Percentiles rank a stretch among this genome's conserved stretches.
Evolutionary conservation across 495 filamentous ascomycete genomes (phyloP).

Genomic region (Aspergillus carlsbadensis): DNA sequence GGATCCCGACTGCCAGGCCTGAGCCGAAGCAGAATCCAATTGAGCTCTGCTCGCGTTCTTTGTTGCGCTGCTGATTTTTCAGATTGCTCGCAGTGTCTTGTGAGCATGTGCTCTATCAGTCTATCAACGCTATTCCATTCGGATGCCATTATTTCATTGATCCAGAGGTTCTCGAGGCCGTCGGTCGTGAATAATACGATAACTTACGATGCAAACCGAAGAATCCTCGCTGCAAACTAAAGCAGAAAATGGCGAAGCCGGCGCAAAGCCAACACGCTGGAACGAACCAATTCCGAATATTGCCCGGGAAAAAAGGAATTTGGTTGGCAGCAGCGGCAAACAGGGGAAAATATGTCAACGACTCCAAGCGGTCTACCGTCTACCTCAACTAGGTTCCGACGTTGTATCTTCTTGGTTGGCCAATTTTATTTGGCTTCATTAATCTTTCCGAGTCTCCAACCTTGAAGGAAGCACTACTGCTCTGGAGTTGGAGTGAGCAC

Average conservation of each 20-base stretch:
- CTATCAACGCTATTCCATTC: background rate
- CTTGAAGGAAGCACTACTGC: background rate
- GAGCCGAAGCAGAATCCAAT: constrained; percentile 18
- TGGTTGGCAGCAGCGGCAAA: constrained; percentile 28
- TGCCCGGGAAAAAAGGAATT: constrained; percentile 17
- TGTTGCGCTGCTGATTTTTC: background rate
- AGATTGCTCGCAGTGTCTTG: background rate
- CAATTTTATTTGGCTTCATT: background rate
- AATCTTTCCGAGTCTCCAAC: background rate
- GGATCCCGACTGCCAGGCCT: constrained; percentile 20
- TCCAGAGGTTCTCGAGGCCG: no score
- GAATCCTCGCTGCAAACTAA: constrained; percentile 2
- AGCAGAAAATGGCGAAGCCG: constrained; percentile 23
- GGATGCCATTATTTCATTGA: no score
- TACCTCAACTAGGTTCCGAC: background rate
- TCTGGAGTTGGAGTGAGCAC: background rate
- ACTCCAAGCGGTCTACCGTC: constrained; percentile 15
- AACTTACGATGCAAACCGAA: constrained; percentile 8
- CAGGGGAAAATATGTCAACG: constrained; percentile 22
- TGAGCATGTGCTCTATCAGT: background rate
- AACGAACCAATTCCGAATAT: constrained; percentile 23
- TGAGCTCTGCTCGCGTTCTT: constrained; percentile 1
- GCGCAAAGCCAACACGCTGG: constrained; percentile 6
- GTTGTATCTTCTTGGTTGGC: constrained; percentile 13
- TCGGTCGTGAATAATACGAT: constrained; percentile 3